A percentile compares a stretch with the other conserved stretches of the same genome.
Conservation (phyloP, 1,139 yeast species). For the Hemisphaericaspora xylanilytica region DNA sequence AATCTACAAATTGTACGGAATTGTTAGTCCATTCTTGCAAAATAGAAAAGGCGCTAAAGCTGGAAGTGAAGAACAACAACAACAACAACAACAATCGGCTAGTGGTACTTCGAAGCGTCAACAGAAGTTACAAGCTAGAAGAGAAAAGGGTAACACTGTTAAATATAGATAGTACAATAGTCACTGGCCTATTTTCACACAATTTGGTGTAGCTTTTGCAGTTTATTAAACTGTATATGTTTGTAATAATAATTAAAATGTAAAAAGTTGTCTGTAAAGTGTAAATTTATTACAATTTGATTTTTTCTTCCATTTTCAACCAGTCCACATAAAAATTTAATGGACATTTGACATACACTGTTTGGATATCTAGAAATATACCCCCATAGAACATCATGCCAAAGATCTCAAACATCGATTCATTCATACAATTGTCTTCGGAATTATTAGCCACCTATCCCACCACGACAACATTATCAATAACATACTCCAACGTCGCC, state of each 20-base stretch:
- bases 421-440: constrained; percentile 35
- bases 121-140: constrained; percentile 45
- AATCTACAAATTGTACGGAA: constrained; percentile 45
- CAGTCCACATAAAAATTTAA: constrained; percentile 2
- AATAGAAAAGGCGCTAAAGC: constrained; percentile 14
- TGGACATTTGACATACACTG: neutral
- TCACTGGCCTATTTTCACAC: neutral
- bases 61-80: constrained; percentile 7
- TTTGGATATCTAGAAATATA: neutral
- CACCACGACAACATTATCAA: constrained; percentile 35
- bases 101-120: constrained; percentile 47
- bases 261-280: too few species aligned
- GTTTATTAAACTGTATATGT: constrained; percentile 1
- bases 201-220: too few species aligned
- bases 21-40: constrained; percentile 22
- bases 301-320: too few species aligned
- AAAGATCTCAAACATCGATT: constrained; percentile 24
- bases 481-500: constrained; percentile 35
- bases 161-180: constrained; percentile 24
- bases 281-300: too few species aligned
- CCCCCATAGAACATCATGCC: constrained; percentile 11
- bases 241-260: constrained; percentile 1
- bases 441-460: constrained; percentile 39
- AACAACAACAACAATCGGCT: neutral
- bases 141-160: constrained; percentile 34